Evolutionary conservation across 495 filamentous ascomycete genomes (phyloP), one percentile per base, ranked within the genome.

Genomic region (Polyplosphaeria fusca): DNA sequence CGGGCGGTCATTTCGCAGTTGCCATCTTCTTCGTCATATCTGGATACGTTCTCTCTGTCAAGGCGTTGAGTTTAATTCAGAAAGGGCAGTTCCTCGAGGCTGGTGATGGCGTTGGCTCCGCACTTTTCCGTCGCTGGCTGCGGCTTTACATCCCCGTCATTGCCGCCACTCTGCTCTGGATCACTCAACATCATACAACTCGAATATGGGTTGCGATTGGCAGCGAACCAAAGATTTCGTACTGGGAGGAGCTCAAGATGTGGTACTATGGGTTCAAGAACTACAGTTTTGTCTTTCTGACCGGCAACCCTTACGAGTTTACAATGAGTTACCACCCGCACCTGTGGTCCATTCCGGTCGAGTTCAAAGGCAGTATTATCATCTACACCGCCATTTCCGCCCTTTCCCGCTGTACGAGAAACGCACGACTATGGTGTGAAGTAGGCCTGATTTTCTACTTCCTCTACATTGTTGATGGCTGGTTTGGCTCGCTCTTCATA

Each of bases 11-110:
- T 52, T 82, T 84, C 48, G 86, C 86, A 79, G 85, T 89, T 5
- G 77, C 84, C 67, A 81, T 87, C 47, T 88, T 89, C 74, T 88
- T 87, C 70, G 79, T 87, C 58, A 83, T 89, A 45, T 86, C 83
- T 5, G 85, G 85, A 60, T 87, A 84, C 60, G 85, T 83, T 0
- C 73, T 88, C 9, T 83, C 83, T 14, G 80, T 82, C 58, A 84
- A 86, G 57, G 77, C 85, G 0, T 64, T 88, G 35, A 78, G 78
- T 52, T 69, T 73, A 19, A 78, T 84, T 38, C 83, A 81, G 48
- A 72, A 71, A 28, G 75, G 77, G 30, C 73, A 82, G 38, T 77
- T 68, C 47, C 74, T 74, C 22, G 68, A 74, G 39, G 72, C 73
- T 0, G 75, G 73, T 39, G 71, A 70, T 26, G 63, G 63, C 0